Base-by-base conservation (phyloP, 495 filamentous ascomycete genomes). In the Aspergillus taichungensis region DNA sequence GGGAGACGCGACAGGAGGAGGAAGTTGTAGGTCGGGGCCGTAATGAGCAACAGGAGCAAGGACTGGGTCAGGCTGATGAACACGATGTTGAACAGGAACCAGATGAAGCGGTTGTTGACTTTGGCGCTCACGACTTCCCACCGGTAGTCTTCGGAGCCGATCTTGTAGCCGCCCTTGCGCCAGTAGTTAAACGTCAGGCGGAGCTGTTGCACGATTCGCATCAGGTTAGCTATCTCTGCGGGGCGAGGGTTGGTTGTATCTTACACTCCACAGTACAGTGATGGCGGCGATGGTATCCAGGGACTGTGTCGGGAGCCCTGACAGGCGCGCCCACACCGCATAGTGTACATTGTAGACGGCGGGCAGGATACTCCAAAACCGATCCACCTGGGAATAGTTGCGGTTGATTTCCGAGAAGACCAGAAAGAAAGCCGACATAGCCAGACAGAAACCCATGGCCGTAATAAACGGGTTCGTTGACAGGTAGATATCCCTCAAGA, bases 161-260 rank as follows among this genome's bases (percentile, higher is more conserved):
- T 73, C 18, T 69, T 64, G 61, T 97, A 99, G 12, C 94, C 94
- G 13, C 94, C 94, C 63, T 87, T 94, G 40, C 94, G 84, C 85
- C 85, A 95, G 63, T 95, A 99, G 66, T 99, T 99, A 76, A 75
- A 96, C 3, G 92, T 94, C 57, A 99, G 69, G 33, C 94, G 84
- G 40, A 70, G 46, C 82, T 87, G 55, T 7, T 14, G 8, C n/a
- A 30, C 18, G 28, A 8, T 13, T 18, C 28, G 10, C 9, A 35
- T 28, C 8, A 28, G 13, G 18, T 51, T 33, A 43, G 42, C 18
- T 35, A 6, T 6, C 5, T 8, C 11, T 30, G 11, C 0, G 35
- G 33, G 39, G n/a, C 12, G 30, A 35, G 9, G 10, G 11, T 12
- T 7, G 1, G 13, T 24, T 11, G 13, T 4, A 10, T 29, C 86